These are phyloP conservation scores for Magnusiomyces tetraspermus DNA, from an alignment of 1,139 yeast species.

Conservation along the genomic window DNA sequence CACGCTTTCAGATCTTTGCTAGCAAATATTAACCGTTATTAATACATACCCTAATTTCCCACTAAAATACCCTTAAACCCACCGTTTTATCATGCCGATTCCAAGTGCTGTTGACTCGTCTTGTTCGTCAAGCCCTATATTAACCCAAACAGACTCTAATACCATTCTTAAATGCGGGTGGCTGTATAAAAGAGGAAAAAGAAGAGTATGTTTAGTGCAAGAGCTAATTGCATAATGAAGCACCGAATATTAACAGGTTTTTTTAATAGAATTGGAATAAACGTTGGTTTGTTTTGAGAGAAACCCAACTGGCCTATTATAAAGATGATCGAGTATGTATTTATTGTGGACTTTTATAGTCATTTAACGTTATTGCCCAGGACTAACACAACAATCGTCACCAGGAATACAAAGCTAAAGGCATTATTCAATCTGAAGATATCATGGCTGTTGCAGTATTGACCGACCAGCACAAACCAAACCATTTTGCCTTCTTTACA, in stretches of 20 bases:
- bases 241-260: neutral
- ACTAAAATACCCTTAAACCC: too few relatives aligned
- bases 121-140: too few relatives aligned
- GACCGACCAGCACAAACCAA: slow-evolving; percentile 31
- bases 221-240: neutral
- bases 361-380: neutral
- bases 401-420: slow-evolving; percentile 46
- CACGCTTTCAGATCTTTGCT: too few relatives aligned
- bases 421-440: slow-evolving; percentile 37
- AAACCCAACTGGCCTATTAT: slow-evolving; percentile 47
- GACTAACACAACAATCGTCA: too few relatives aligned
- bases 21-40: too few relatives aligned
- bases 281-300: slow-evolving; percentile 52
- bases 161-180: slow-evolving; percentile 28
- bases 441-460: slow-evolving; percentile 35
- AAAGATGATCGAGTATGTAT: slow-evolving; percentile 37
- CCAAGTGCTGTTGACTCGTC: too few relatives aligned
- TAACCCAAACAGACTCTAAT: too few relatives aligned
- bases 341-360: neutral
- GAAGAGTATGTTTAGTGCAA: slow-evolving; percentile 9
- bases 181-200: slow-evolving; percentile 28
- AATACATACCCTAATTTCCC: too few relatives aligned
- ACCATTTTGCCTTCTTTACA: slow-evolving; percentile 38
- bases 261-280: slow-evolving; percentile 37
- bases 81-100: too few relatives aligned